Evolutionary conservation across 2,329 filamentous ascomycete genomes (phyloP).

Genomic region (Epichloe gansuensis): DNA sequence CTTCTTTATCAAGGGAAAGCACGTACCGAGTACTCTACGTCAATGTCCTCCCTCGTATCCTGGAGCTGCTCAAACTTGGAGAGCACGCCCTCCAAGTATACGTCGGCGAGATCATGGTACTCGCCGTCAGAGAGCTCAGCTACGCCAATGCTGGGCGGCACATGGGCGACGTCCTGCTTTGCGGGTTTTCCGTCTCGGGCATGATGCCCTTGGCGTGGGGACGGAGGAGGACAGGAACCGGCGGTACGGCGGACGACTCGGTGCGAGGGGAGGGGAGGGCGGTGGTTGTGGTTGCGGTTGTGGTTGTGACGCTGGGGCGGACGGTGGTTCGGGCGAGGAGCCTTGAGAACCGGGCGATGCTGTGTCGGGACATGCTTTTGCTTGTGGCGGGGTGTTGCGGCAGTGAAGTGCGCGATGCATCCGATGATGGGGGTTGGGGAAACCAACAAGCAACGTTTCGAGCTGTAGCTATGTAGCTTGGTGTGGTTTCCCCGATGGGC

Average conservation of each 20-base stretch:
- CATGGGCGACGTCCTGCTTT: conserved; percentile 27
- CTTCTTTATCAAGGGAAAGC: too few species aligned
- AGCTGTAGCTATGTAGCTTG: too few species aligned
- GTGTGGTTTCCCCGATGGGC: too few species aligned
- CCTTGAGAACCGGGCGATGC: conserved; percentile 26
- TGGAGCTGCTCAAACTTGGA: conserved; percentile 57
- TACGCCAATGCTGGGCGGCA: conserved; percentile 31
- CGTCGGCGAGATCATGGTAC: conserved; percentile 69
- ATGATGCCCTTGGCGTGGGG: conserved; percentile 37
- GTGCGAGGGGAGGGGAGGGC: background rate
- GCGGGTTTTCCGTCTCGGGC: conserved; percentile 44
- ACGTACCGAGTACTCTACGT: conserved; percentile 80
- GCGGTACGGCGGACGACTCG: background rate
- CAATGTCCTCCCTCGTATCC: conserved; percentile 63
- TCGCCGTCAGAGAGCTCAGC: conserved; percentile 55
- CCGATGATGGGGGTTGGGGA: too few species aligned
- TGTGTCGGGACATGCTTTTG: conserved; percentile 20
- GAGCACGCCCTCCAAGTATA: conserved; percentile 52
- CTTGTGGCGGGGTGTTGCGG: background rate
- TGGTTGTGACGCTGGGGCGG: conserved; percentile 13
- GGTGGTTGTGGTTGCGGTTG: background rate
- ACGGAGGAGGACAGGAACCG: conserved; percentile 20
- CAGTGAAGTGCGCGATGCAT: background rate
- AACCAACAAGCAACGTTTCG: too few species aligned
- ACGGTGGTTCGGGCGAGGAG: conserved; percentile 20